A percentile compares a stretch with the other conserved stretches of the same genome.
These are phyloP conservation scores for Ananas comosus DNA, from an alignment of 176 grass and related monocot genomes.

Conservation along the genomic window DNA sequence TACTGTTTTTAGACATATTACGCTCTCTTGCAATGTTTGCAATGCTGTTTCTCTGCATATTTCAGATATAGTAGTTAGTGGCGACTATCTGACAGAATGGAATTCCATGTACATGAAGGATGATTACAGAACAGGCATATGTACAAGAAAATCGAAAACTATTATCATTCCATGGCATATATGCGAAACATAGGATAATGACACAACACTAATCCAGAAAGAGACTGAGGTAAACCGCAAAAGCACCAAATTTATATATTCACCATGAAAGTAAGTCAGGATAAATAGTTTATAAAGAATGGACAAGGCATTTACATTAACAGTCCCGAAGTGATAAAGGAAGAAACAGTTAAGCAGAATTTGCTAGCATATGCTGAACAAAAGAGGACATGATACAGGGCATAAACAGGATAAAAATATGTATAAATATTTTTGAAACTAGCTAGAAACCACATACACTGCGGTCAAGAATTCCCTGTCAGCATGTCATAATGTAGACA, in stretches of 20 bases:
- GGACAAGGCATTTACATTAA: not conserved
- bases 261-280: not conserved
- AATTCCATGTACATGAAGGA: not conserved
- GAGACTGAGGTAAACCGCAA: no score
- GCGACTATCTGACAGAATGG: not conserved
- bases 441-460: no score
- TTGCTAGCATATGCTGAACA: not conserved
- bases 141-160: not conserved
- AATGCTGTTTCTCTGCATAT: constrained; percentile 26
- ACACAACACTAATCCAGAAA: not conserved
- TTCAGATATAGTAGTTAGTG: not conserved
- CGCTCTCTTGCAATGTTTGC: constrained; percentile 12
- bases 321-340: not conserved
- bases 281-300: not conserved
- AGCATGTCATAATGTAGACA: no score
- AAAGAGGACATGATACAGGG: not conserved
- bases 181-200: not conserved
- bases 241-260: not conserved
- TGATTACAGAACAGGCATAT: not conserved
- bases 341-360: not conserved
- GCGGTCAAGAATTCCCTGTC: no score
- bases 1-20: constrained; percentile 9
- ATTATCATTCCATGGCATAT: not conserved
- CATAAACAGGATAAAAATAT: not conserved
- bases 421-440: not conserved